Evolutionary conservation across 1,284 basidiomycete genomes (phyloP).

Genomic region (Heterobasidion occidentale): DNA sequence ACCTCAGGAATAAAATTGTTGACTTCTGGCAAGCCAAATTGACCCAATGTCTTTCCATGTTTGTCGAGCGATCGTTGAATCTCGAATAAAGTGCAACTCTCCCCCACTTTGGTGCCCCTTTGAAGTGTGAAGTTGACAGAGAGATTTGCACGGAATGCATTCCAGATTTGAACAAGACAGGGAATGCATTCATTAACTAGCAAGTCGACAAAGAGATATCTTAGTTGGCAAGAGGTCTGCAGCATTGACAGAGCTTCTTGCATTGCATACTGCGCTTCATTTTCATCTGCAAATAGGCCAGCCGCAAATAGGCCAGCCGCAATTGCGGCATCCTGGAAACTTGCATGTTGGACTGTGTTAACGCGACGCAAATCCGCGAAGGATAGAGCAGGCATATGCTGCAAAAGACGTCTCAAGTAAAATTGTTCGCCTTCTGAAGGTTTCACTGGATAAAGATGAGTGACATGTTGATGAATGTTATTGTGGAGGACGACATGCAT

Average conservation of each 20-base stretch:
- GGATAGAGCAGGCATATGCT: slow-evolving; percentile 11
- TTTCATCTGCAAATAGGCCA: too few species aligned
- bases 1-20: not conserved
- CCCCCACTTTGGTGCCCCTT: slow-evolving; percentile 4
- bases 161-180: slow-evolving; percentile 11
- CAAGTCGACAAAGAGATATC: slow-evolving; percentile 15
- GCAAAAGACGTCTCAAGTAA: slow-evolving; percentile 22
- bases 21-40: not conserved
- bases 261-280: slow-evolving; percentile 14
- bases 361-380: slow-evolving; percentile 18
- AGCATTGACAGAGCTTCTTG: slow-evolving; percentile 13
- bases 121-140: slow-evolving; percentile 5
- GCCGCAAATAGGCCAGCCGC: slow-evolving; percentile 20
- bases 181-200: slow-evolving; percentile 13
- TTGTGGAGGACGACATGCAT: slow-evolving; percentile 19
- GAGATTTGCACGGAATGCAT: slow-evolving; percentile 3
- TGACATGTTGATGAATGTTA: slow-evolving; percentile 12
- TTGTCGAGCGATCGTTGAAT: slow-evolving; percentile 15
- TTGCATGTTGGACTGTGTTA: slow-evolving; percentile 10
- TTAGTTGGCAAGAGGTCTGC: slow-evolving; percentile 12
- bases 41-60: slow-evolving; percentile 12
- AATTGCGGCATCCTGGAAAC: slow-evolving; percentile 22
- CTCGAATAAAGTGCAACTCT: slow-evolving; percentile 17
- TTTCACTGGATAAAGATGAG: slow-evolving; percentile 17
- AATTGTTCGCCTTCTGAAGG: slow-evolving; percentile 25